Evolutionary conservation across 306 rosid species (phyloP).

Genomic region (Adenanthera pavonina): DNA sequence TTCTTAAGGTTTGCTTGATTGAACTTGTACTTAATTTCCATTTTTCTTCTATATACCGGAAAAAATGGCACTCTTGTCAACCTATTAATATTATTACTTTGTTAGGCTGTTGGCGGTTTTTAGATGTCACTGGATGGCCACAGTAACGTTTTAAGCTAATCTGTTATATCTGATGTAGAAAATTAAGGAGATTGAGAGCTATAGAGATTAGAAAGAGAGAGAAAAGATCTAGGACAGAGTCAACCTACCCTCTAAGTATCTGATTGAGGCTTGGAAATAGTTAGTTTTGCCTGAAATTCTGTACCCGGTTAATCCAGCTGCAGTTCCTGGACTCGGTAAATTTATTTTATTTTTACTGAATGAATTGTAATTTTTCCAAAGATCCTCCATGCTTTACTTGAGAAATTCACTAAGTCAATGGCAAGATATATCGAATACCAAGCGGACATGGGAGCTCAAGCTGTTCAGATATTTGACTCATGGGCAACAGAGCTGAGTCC

Average conservation of each 20-base stretch:
- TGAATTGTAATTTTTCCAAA: slow-evolving; percentile 40
- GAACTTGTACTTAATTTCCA: not conserved
- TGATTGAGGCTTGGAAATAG: not conserved
- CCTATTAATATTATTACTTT: too few relatives aligned
- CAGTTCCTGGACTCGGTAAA: too few relatives aligned
- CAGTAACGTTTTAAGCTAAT: too few relatives aligned
- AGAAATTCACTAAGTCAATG: slow-evolving; percentile 85
- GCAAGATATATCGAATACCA: slow-evolving; percentile 78
- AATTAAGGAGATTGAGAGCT: too few relatives aligned
- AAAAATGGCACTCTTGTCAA: too few relatives aligned
- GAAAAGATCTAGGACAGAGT: not conserved
- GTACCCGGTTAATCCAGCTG: too few relatives aligned
- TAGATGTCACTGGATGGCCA: too few relatives aligned
- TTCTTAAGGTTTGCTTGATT: not conserved
- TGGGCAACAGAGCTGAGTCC: slow-evolving; percentile 97
- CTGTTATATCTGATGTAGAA: too few relatives aligned
- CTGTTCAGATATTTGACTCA: slow-evolving; percentile 89
- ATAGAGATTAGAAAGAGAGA: not conserved
- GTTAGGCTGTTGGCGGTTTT: too few relatives aligned
- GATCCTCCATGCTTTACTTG: slow-evolving; percentile 85
- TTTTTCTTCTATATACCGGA: too few relatives aligned
- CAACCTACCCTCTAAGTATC: not conserved
- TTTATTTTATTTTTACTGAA: too few relatives aligned
- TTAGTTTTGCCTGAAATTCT: not conserved
- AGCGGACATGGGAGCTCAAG: slow-evolving; percentile 97